A percentile compares a stretch with the other conserved stretches of the same genome.
These are phyloP conservation scores for Medicago ruthenica DNA, from an alignment of 306 rosid species.

Conservation along the genomic window DNA sequence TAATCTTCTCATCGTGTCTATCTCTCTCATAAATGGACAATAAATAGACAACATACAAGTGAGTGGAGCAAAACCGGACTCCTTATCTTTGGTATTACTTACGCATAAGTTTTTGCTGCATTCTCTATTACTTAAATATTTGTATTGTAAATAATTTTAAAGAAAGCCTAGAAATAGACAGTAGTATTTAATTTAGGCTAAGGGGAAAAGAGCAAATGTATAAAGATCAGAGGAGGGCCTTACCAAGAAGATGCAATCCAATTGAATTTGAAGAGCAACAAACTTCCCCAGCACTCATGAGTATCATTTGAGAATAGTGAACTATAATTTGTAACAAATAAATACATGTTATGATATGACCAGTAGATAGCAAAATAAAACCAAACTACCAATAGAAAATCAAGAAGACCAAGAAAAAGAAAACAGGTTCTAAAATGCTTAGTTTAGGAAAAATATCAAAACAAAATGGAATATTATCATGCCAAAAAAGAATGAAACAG, in stretches of 20 bases:
- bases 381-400: slow-evolving; percentile 1
- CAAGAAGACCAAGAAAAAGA: not conserved
- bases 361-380: not conserved
- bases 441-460: too few relatives aligned
- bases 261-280: not conserved
- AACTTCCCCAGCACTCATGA: slow-evolving; percentile 10
- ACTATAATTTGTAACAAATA: not conserved
- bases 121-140: not conserved
- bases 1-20: too few relatives aligned
- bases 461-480: not conserved
- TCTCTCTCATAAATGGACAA: too few relatives aligned
- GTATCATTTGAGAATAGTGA: not conserved
- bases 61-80: too few relatives aligned
- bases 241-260: slow-evolving; percentile 35
- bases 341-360: not conserved
- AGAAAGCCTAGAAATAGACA: not conserved
- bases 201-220: not conserved
- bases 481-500: slow-evolving; percentile 13
- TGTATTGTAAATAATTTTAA: not conserved
- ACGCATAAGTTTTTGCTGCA: not conserved
- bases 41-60: too few relatives aligned
- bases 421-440: too few relatives aligned
- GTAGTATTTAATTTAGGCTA: not conserved
- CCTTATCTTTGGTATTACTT: not conserved
- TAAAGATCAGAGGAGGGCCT: slow-evolving; percentile 5